Percentiles rank a stretch among this genome's conserved stretches.
These are phyloP conservation scores for Talaromyces sp. DNA, from an alignment of 2,329 filamentous ascomycete species.

Conservation along the genomic window DNA sequence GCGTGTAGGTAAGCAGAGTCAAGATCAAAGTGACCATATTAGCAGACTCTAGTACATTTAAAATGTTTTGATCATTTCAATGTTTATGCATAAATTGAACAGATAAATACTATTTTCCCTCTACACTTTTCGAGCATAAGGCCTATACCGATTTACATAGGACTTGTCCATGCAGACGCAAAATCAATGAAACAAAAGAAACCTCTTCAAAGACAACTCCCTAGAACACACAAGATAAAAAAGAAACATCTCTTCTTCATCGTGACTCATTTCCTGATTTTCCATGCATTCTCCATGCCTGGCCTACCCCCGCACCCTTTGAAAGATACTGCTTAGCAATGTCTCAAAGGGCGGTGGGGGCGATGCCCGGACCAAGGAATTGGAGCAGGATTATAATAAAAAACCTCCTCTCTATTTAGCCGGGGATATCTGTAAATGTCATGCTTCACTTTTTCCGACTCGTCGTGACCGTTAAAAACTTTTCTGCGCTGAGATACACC, in stretches of 20 bases:
- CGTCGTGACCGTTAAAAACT: constrained; percentile 34
- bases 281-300: constrained; percentile 12
- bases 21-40: too few species aligned
- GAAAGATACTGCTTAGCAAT: neutral
- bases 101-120: constrained; percentile 1
- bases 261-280: constrained; percentile 26
- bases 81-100: neutral
- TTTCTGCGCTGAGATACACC: constrained; percentile 24
- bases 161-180: constrained; percentile 23
- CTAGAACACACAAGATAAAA: constrained; percentile 36
- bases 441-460: constrained; percentile 30
- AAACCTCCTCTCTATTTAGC: constrained; percentile 35
- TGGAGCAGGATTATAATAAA: constrained; percentile 16
- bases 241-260: constrained; percentile 30
- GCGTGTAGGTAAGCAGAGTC: too few species aligned
- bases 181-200: constrained; percentile 27
- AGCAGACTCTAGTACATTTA: neutral
- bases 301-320: neutral
- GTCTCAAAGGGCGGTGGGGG: constrained; percentile 8
- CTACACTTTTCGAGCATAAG: constrained; percentile 21
- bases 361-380: constrained; percentile 20
- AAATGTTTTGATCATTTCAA: neutral
- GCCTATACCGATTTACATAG: constrained; percentile 30
- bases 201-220: constrained; percentile 35
- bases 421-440: constrained; percentile 33